Evolutionary conservation across 2,329 filamentous ascomycete genomes (phyloP).

Genomic region (Aureobasidium sp.): DNA sequence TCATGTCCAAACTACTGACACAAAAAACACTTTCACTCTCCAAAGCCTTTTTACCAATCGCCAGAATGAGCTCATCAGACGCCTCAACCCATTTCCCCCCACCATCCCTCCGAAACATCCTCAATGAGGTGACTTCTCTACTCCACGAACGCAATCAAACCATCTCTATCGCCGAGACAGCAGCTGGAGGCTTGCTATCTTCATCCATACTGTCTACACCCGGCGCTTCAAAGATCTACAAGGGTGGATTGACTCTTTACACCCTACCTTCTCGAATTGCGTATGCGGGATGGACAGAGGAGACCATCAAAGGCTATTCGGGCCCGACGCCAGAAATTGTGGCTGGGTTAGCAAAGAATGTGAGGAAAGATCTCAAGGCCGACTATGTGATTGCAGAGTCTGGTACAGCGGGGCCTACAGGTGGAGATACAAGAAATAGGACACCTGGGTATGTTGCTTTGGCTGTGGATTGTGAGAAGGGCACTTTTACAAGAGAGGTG

Average conservation of each 20-base stretch:
- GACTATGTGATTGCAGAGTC: slow-evolving; percentile 55
- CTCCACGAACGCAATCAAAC: slow-evolving; percentile 51
- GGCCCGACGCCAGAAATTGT: slow-evolving; percentile 56
- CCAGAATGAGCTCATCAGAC: slow-evolving; percentile 7
- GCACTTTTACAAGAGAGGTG: slow-evolving; percentile 47
- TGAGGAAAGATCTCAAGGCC: slow-evolving; percentile 47
- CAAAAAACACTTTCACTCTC: neutral
- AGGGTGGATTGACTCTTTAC: slow-evolving; percentile 57
- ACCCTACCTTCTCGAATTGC: slow-evolving; percentile 52
- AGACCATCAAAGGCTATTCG: slow-evolving; percentile 45
- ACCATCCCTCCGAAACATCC: slow-evolving; percentile 35
- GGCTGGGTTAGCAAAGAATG: slow-evolving; percentile 48
- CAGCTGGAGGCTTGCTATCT: slow-evolving; percentile 56
- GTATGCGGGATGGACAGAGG: slow-evolving; percentile 55
- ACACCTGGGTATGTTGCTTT: slow-evolving; percentile 59
- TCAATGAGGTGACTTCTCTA: slow-evolving; percentile 45
- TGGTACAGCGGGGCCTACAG: slow-evolving; percentile 58
- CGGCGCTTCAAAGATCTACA: slow-evolving; percentile 53
- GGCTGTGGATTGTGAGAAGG: slow-evolving; percentile 50
- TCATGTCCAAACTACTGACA: neutral
- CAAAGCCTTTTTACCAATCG: neutral
- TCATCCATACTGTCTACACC: slow-evolving; percentile 52
- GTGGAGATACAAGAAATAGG: slow-evolving; percentile 49
- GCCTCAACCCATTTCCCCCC: slow-evolving; percentile 34
- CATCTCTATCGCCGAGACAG: slow-evolving; percentile 57